phyloP scores from a whole-genome alignment of 768 basidiomycete genomes.

The Heimioporus sp. region DNA sequence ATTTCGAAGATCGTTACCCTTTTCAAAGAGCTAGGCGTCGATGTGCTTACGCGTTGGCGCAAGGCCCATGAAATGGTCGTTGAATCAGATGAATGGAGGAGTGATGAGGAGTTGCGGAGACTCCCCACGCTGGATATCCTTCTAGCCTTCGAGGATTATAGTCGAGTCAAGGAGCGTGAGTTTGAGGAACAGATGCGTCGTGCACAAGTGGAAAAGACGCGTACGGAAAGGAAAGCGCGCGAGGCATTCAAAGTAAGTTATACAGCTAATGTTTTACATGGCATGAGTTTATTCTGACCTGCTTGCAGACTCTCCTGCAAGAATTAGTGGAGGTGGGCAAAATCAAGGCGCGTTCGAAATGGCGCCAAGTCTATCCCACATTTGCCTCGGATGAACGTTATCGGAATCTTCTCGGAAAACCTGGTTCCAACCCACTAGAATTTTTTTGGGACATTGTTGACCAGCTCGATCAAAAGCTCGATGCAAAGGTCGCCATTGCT shows the following conservation, averaged over 20 bases:
- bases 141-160: slow-evolving; percentile 92
- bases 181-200: slow-evolving; percentile 85
- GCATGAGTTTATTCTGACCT: slow-evolving; percentile 1
- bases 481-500: slow-evolving; percentile 69
- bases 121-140: slow-evolving; percentile 91
- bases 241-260: slow-evolving; percentile 79
- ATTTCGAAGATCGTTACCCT: slow-evolving; percentile 80
- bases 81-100: slow-evolving; percentile 76
- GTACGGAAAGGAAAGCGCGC: slow-evolving; percentile 84
- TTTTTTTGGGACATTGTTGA: slow-evolving; percentile 96
- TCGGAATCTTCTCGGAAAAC: slow-evolving; percentile 82
- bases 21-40: slow-evolving; percentile 85
- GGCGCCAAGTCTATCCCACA: slow-evolving; percentile 83
- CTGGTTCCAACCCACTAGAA: slow-evolving; percentile 93
- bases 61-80: slow-evolving; percentile 74
- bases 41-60: slow-evolving; percentile 93
- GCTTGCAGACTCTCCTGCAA: slow-evolving; percentile 60
- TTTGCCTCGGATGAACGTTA: slow-evolving; percentile 84
- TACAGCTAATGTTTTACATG: background rate
- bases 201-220: slow-evolving; percentile 76
- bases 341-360: slow-evolving; percentile 82
- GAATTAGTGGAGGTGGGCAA: slow-evolving; percentile 64
- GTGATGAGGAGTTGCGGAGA: slow-evolving; percentile 72
- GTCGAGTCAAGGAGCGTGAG: slow-evolving; percentile 84
- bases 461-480: slow-evolving; percentile 79